Base-by-base conservation (phyloP, 2,329 filamentous ascomycete genomes). In the Gnomoniopsis smithogilvyi region DNA sequence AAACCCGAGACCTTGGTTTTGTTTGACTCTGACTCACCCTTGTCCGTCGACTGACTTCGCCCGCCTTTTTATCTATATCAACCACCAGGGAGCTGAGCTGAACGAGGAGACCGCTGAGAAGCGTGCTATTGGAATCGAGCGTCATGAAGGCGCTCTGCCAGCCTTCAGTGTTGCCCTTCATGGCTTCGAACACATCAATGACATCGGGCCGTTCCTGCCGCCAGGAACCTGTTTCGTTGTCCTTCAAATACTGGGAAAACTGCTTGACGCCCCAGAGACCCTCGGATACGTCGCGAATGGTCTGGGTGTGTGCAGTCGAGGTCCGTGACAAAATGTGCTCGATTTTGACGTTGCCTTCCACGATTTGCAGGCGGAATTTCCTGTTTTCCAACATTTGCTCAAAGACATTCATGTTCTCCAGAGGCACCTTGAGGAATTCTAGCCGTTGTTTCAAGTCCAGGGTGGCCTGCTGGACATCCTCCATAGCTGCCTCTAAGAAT, bases 121-220 rank as follows among this genome's bases (percentile, higher is more conserved):
- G 81, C 62, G 88, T 84, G 15, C 88, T 87, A 68, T 89, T 91
- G 22, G 83, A 82, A 69, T 92, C 87, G 60, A 97, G 79, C 56
- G 89, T 88, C 56, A 86, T 81, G 67, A 96, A 88, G 7, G 92
- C 92, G 58, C 87, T 86, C 59, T 88, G 85, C 94, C 94, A 98
- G 47, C 93, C 92, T 64, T 96, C 90, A 10, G 92, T 88, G 66
- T 98, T 98, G 36, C 91, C 91, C 68, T 90, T 89, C 93, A 98
- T 98, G 41, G 93, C 92, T 45, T 88, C 84, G 66, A 90, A 95
- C 21, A 96, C 91, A 50, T 90, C 87, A 38, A 82, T 80, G 50
- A 88, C 77, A 51, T 85, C 80, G 2, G 82, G 79, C 22, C 90
- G 83, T 51, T 88, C 85, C 54, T 80, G 74, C 58, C 85, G 81